Evolutionary conservation across 1,139 yeast genomes (phyloP), one percentile per base, ranked within the genome.

Genomic region (Saccharomyces hybrid): DNA sequence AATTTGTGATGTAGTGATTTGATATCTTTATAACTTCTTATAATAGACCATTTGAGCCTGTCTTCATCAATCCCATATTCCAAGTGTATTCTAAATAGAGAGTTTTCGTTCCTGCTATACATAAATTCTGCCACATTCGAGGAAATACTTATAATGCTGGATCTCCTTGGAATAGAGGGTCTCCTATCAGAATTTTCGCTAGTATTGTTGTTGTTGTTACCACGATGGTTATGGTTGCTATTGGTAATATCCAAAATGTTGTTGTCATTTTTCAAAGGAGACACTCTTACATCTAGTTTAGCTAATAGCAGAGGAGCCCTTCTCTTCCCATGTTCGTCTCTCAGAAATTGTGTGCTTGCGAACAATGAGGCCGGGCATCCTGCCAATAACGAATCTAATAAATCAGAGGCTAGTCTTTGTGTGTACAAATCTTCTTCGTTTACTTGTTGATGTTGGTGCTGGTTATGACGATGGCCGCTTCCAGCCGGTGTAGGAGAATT

Each of bases 21-120:
- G 50, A 95, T 75, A 60, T 90, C 96, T 62, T 82, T 82, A 51
- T 85, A 81, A 25, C 83, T 86, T 61, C 85, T 85, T 46, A 82
- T 77, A 6, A 95, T 81, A 1, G 84, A 75, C 99, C 99, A 95
- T 59, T 81, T 80, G 63, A 90, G 75, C 56, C 93, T 74, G 54
- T 85, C 82, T 4, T 83, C 81, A 0, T 96, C 96, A 20, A 90
- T 83, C 2, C 98, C 99, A 65, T 93, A 93, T 65, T 90, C 96
- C 54, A 93, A 73, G 55, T 85, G 88, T 23, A 93, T 73, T 57
- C 79, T 76, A 62, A 80, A 89, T n/a, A 56, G 38, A 11, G 56
- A 53, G 53, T 75, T 80, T 55, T 62, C 53, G 46, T 59, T 56
- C 42, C 60, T 59, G 14, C 58, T 51, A 47, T 60, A 56, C 27